Evolutionary conservation across 495 filamentous ascomycete genomes (phyloP).

Genomic region (Neurospora terricola): DNA sequence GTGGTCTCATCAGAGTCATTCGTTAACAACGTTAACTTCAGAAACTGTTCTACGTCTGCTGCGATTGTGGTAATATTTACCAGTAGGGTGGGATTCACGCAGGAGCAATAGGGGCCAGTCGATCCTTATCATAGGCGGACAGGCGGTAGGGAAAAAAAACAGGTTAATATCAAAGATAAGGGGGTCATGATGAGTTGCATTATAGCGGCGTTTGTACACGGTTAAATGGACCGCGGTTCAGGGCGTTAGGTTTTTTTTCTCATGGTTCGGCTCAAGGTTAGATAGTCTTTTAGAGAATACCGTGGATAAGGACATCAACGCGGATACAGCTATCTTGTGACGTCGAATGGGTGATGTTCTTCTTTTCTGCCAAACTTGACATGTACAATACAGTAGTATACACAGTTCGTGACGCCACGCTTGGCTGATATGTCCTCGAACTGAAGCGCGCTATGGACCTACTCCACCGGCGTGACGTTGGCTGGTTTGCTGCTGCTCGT

Average conservation of each 20-base stretch:
- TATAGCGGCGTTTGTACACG: not conserved
- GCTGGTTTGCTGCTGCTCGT: not conserved
- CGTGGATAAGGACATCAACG: not conserved
- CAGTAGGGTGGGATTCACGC: conserved; percentile 23
- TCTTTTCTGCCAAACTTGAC: not conserved
- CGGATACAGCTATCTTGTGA: not conserved
- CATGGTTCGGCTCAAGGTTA: not conserved
- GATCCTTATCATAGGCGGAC: not conserved
- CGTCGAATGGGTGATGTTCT: not conserved
- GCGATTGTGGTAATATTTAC: conserved; percentile 81
- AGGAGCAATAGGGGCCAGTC: not conserved
- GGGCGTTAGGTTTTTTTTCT: not conserved
- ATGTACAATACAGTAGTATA: not conserved
- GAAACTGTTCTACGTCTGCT: conserved; percentile 98
- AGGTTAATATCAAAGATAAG: not conserved
- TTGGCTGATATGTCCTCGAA: not conserved
- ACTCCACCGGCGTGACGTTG: not conserved
- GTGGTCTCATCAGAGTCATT: not conserved
- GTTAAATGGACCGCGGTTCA: not conserved
- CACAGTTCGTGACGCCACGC: not conserved
- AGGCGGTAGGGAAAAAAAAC: not conserved
- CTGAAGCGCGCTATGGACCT: not conserved
- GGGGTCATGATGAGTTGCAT: not conserved
- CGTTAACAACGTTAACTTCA: conserved; percentile 31
- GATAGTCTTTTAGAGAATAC: not conserved